Percentiles rank a stretch among this genome's conserved stretches.
These are phyloP conservation scores for Phylloboletellus chloephorus DNA, from an alignment of 1,284 basidiomycete species.

Conservation along the genomic window DNA sequence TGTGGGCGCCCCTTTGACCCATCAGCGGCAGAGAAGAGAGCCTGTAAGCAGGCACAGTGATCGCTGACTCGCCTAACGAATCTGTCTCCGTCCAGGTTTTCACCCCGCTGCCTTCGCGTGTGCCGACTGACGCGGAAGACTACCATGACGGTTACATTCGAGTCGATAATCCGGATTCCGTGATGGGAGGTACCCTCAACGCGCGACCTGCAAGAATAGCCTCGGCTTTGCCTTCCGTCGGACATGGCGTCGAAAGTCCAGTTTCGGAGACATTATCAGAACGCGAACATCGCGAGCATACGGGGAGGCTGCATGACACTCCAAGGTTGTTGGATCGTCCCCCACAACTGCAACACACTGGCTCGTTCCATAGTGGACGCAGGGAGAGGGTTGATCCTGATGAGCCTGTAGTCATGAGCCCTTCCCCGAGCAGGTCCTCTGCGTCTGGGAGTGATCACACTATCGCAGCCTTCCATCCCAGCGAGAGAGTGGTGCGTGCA, in stretches of 20 bases:
- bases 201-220: slow-evolving; percentile 28
- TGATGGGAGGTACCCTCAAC: slow-evolving; percentile 32
- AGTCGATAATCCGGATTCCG: slow-evolving; percentile 31
- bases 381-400: slow-evolving; percentile 17
- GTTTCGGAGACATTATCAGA: slow-evolving; percentile 26
- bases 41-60: slow-evolving; percentile 23
- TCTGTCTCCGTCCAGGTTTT: slow-evolving; percentile 23
- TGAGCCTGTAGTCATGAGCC: slow-evolving; percentile 25
- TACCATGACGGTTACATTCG: slow-evolving; percentile 29
- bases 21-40: slow-evolving; percentile 26
- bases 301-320: slow-evolving; percentile 13
- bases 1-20: slow-evolving; percentile 13
- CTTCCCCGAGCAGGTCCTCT: slow-evolving; percentile 22
- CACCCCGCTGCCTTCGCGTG: slow-evolving; percentile 31
- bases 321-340: slow-evolving; percentile 27
- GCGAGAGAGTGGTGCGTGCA: slow-evolving; percentile 26
- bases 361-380: slow-evolving; percentile 23
- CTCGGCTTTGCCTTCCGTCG: slow-evolving; percentile 23
- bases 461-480: slow-evolving; percentile 26
- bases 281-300: slow-evolving; percentile 22
- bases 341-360: slow-evolving; percentile 17
- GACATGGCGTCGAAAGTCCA: slow-evolving; percentile 12
- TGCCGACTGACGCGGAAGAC: slow-evolving; percentile 31
- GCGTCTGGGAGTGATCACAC: slow-evolving; percentile 30
- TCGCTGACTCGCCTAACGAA: slow-evolving; percentile 9